phyloP scores from a whole-genome alignment of 768 basidiomycete species.

The Rhodosporidiobolus odoratus region DNA sequence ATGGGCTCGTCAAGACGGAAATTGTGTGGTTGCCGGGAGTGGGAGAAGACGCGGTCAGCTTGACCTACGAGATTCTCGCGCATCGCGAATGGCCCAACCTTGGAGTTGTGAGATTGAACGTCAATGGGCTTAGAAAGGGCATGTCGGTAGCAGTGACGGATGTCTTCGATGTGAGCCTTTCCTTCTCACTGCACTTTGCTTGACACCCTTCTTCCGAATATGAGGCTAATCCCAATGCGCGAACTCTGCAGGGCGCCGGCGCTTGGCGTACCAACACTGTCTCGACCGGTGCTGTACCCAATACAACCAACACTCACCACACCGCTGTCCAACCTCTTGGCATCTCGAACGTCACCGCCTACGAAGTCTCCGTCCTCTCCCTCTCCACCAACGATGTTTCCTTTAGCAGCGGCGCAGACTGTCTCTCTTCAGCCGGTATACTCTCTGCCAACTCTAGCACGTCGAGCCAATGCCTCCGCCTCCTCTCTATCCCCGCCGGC shows the following conservation, averaged over 20 bases:
- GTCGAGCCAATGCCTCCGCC: conserved; percentile 27
- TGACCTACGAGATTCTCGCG: conserved; percentile 28
- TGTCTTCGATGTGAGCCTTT: conserved; percentile 29
- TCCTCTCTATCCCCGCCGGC: conserved; percentile 1
- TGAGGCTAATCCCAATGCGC: background rate
- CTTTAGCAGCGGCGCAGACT: conserved; percentile 6
- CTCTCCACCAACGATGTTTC: background rate
- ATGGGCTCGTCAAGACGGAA: conserved; percentile 30
- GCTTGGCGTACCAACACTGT: conserved; percentile 29
- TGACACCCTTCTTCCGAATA: background rate
- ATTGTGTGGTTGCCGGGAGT: conserved; percentile 12
- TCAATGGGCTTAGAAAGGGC: conserved; percentile 3
- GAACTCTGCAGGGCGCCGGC: conserved; percentile 29
- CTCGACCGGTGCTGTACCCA: background rate
- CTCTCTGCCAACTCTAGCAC: conserved; percentile 22
- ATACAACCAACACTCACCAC: conserved; percentile 20
- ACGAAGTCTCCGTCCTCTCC: conserved; percentile 16
- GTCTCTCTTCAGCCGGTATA: background rate
- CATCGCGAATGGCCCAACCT: conserved; percentile 26
- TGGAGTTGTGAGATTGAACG: conserved; percentile 20
- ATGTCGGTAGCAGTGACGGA: conserved; percentile 24
- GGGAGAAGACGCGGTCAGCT: background rate
- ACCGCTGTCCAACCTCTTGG: conserved; percentile 29
- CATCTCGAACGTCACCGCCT: conserved; percentile 35
- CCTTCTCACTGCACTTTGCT: background rate